Conservation (phyloP, 371 early-diverging fungal species). For the Rhizopus arrhizus region DNA sequence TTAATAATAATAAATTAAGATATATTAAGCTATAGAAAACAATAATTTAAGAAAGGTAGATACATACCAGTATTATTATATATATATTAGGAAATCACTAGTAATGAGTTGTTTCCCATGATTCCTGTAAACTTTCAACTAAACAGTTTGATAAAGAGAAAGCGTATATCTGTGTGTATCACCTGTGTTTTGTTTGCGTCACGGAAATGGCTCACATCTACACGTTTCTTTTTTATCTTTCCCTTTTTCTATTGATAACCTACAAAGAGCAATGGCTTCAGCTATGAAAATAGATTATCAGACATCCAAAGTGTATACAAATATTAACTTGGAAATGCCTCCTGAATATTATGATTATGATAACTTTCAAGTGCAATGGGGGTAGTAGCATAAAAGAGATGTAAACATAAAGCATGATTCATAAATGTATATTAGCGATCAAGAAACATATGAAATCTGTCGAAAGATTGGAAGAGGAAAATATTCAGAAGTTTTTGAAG, state of each 20-base stretch:
- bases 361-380: slow-evolving; percentile 24
- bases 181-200: too few species aligned
- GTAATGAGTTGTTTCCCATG: too few species aligned
- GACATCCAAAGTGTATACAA: slow-evolving; percentile 15
- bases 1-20: too few species aligned
- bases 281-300: not conserved
- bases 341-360: slow-evolving; percentile 30
- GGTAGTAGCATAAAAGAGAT: slow-evolving; percentile 15
- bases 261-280: not conserved
- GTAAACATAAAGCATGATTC: not conserved
- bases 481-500: slow-evolving; percentile 99
- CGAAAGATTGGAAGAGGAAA: slow-evolving; percentile 98
- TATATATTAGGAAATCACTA: too few species aligned
- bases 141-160: too few species aligned
- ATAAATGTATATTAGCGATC: slow-evolving; percentile 52
- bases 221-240: not conserved
- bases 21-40: too few species aligned
- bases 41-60: too few species aligned
- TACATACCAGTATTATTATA: too few species aligned
- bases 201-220: too few species aligned
- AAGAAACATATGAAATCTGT: slow-evolving; percentile 95
- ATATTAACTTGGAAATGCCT: slow-evolving; percentile 18
- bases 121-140: too few species aligned
- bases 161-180: too few species aligned
- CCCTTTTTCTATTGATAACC: not conserved